Evolutionary conservation across 2,329 filamentous ascomycete species (phyloP), one percentile per base, ranked within the genome.

Genomic region (Xylariomycetidae sp.): DNA sequence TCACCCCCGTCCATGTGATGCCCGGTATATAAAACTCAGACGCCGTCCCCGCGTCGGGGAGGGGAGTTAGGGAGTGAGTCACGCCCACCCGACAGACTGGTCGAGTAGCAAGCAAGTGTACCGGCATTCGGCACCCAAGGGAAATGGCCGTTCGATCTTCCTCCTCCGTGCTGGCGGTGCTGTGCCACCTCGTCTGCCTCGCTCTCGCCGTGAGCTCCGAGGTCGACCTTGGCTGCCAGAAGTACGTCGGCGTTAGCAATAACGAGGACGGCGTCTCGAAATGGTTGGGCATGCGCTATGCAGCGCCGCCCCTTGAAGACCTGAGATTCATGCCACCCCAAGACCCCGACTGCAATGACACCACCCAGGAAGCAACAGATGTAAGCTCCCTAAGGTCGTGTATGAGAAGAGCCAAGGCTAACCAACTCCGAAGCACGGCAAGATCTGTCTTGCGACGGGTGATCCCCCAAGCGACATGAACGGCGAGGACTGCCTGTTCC

Each of bases 241-340:
- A 65, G 17, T 87, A 88, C 50, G 57, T 67, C 31, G 85, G 85
- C 7, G 57, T 62, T 4, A 50, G 63, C 2, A 61, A 70, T 2
- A 45, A n/a, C n/a, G n/a, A 57, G 0, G 73, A 74, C 45, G 80
- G 78, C 1, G 61, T 87, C 29, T 76, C 72, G 3, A 70, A 81
- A 54, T 90, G 82, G 82, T 68, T 85, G 6, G 85, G 83, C 2
- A 75, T 92, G 42, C 74, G 82, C 26, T 92, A 77, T 61, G 85
- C 84, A 2, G 77, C 80, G 5, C 66, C 83, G 10, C 85, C 85
- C 0, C 36, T 82, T 2, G 80, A 78, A 1, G 47, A 72, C 5
- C 53, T 85, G 39, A 70, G 85, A 14, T 90, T 88, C 50, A 64
- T 68, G 33, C 75, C 77, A 10, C 82, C 85, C 0, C 63, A 71